Conservation (phyloP, 2,329 filamentous ascomycete species). For the Coleophoma eucalyptorum region DNA sequence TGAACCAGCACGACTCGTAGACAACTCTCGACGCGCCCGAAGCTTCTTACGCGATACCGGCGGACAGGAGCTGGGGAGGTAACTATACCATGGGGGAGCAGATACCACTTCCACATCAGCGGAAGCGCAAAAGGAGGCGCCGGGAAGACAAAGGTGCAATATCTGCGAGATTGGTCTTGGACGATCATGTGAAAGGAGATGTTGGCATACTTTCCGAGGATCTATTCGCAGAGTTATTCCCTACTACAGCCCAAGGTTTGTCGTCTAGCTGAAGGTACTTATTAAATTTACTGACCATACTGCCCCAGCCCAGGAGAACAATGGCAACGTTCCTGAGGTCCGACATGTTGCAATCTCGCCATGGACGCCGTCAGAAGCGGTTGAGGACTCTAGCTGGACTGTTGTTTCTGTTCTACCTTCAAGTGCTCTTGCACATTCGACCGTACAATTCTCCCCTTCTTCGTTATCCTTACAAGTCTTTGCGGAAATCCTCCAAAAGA, state of each 20-base stretch:
- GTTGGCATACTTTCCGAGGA: conserved; percentile 84
- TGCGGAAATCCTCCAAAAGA: conserved; percentile 65
- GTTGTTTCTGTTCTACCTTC: conserved; percentile 71
- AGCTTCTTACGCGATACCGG: background rate
- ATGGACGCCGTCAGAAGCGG: conserved; percentile 57
- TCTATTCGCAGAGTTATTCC: conserved; percentile 78
- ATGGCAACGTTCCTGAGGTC: conserved; percentile 29
- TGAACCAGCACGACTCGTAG: background rate
- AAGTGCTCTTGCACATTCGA: conserved; percentile 66
- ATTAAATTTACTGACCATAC: conserved; percentile 9
- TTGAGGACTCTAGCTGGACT: conserved; percentile 72
- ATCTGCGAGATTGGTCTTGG: conserved; percentile 76
- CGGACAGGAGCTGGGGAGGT: too few species aligned
- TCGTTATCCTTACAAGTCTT: conserved; percentile 77
- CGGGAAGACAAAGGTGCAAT: conserved; percentile 71
- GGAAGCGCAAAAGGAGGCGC: conserved; percentile 47
- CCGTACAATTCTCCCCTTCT: conserved; percentile 71
- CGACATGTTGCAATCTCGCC: conserved; percentile 71
- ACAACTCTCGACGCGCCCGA: background rate
- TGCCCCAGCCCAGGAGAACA: conserved; percentile 16
- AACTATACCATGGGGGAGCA: conserved; percentile 13
- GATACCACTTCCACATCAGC: conserved; percentile 14
- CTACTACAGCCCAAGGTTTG: conserved; percentile 48
- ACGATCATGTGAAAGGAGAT: conserved; percentile 81
- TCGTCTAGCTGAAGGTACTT: conserved; percentile 5